Evolutionary conservation across 805 yeast genomes (phyloP).

Genomic region (Sugiyamaella floridensis): DNA sequence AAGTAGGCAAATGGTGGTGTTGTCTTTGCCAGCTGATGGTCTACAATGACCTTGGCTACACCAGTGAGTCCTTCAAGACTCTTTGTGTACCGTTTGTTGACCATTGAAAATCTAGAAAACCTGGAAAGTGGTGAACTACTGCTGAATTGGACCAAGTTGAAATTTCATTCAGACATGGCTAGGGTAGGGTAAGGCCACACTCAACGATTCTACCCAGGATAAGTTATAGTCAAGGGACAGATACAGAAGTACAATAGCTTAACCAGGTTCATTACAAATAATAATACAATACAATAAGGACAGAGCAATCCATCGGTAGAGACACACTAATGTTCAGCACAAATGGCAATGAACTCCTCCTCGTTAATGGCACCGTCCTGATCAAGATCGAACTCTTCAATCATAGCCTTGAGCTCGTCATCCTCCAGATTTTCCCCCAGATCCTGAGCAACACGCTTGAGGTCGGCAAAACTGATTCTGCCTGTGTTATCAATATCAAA

Average conservation of each 20-base stretch:
- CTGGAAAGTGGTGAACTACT: not conserved
- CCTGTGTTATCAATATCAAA: conserved; percentile 89
- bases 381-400: conserved; percentile 92
- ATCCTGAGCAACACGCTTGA: conserved; percentile 85
- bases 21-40: conserved; percentile 10
- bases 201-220: not conserved
- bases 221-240: too few species aligned
- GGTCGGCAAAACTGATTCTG: conserved; percentile 69
- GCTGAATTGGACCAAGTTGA: not conserved
- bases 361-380: conserved; percentile 93
- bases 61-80: conserved; percentile 18
- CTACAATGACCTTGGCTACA: conserved; percentile 13
- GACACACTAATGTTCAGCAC: conserved; percentile 47
- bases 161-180: not conserved
- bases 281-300: not conserved
- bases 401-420: conserved; percentile 92
- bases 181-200: not conserved
- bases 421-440: conserved; percentile 88
- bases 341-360: conserved; percentile 82
- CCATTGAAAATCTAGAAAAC: conserved; percentile 8
- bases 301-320: too few species aligned
- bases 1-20: conserved; percentile 21
- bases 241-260: not conserved
- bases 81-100: conserved; percentile 14
- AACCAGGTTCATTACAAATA: not conserved